phyloP scores from a whole-genome alignment of 1,284 basidiomycete genomes.

The Moniliophthora roreri region DNA sequence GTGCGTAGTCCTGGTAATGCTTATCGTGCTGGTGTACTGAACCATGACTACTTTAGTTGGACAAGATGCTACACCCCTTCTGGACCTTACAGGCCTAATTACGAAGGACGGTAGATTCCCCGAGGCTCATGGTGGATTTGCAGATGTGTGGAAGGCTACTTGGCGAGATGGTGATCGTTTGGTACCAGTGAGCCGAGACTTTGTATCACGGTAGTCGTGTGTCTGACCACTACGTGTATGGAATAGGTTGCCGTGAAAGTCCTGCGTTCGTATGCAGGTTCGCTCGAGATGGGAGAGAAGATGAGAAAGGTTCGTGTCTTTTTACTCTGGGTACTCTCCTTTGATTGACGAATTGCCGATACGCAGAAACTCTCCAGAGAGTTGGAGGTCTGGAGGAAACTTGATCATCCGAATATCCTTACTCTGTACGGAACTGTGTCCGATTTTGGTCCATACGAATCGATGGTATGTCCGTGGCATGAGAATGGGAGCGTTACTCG shows the following conservation, averaged over 20 bases:
- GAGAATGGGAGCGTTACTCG: slow-evolving; percentile 44
- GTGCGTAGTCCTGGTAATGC: too few species aligned
- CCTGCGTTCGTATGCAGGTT: slow-evolving; percentile 32
- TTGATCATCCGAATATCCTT: slow-evolving; percentile 40
- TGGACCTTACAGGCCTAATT: slow-evolving; percentile 38
- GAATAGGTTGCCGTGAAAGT: slow-evolving; percentile 43
- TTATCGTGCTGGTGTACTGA: too few species aligned
- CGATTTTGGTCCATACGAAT: slow-evolving; percentile 39
- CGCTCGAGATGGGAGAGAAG: slow-evolving; percentile 27
- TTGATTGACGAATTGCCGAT: background rate
- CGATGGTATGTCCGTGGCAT: slow-evolving; percentile 50
- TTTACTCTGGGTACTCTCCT: background rate
- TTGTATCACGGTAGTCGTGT: background rate
- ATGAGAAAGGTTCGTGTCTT: slow-evolving; percentile 29
- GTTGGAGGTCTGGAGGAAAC: slow-evolving; percentile 38
- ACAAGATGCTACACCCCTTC: slow-evolving; percentile 8
- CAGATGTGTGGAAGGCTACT: slow-evolving; percentile 42
- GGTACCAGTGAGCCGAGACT: slow-evolving; percentile 17
- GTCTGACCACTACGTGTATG: background rate
- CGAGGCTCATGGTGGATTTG: slow-evolving; percentile 42
- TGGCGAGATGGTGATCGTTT: slow-evolving; percentile 24
- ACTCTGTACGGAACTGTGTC: slow-evolving; percentile 35
- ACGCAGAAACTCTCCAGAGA: slow-evolving; percentile 38
- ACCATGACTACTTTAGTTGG: slow-evolving; percentile 3
- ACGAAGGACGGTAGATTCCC: slow-evolving; percentile 31